Percentiles rank a stretch among this genome's conserved stretches.
Evolutionary conservation across 345 rosid species (phyloP).

Genomic region (Diplotaxis tenuifolia): DNA sequence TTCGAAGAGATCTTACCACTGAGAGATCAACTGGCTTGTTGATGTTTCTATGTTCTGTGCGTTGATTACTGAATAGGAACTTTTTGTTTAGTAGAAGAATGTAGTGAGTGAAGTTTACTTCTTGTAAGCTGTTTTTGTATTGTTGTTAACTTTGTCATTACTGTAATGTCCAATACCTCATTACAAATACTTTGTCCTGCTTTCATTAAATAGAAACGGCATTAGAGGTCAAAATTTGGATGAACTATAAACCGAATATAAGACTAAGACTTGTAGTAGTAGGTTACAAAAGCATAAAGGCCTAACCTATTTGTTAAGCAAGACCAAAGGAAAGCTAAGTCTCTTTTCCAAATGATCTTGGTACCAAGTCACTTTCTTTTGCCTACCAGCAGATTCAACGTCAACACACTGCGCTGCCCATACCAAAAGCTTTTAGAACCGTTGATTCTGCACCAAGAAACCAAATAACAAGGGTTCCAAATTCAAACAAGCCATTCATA

Average conservation of each 20-base stretch:
- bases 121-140: constrained; percentile 35
- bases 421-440: background rate
- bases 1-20: constrained; percentile 82
- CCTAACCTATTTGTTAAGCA: background rate
- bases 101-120: constrained; percentile 25
- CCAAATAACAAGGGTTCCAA: background rate
- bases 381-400: constrained; percentile 63
- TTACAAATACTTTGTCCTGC: background rate
- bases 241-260: background rate
- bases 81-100: background rate
- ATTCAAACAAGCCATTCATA: background rate
- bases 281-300: background rate
- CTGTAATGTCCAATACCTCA: background rate
- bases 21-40: constrained; percentile 83
- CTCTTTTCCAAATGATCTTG: constrained; percentile 9
- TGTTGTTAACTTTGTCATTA: background rate
- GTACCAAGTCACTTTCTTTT: background rate
- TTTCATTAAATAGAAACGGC: background rate
- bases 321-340: background rate
- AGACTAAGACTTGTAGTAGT: background rate
- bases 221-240: background rate
- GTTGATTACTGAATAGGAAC: constrained; percentile 10
- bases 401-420: constrained; percentile 82
- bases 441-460: background rate
- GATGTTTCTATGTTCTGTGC: constrained; percentile 32